Percentiles rank a stretch among this genome's conserved stretches.
phyloP scores from a whole-genome alignment of 1,284 basidiomycete genomes.

The Rhodotorula sp. region DNA sequence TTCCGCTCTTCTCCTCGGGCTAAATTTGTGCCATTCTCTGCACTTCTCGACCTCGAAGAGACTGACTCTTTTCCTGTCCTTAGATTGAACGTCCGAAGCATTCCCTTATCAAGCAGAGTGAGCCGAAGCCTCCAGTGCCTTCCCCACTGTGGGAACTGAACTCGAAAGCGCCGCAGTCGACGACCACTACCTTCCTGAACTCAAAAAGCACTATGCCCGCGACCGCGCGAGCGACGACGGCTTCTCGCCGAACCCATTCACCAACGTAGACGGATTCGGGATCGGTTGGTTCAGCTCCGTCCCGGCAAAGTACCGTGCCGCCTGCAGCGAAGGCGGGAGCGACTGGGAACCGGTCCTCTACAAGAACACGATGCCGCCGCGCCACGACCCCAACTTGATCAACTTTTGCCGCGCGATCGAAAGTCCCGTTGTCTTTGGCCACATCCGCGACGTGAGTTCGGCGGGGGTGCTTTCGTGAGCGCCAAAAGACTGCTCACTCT shows the following conservation, averaged over 20 bases:
- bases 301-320: background rate
- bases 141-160: background rate
- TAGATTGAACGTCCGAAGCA: constrained; percentile 14
- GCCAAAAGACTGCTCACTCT: background rate
- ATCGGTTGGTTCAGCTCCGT: constrained; percentile 13
- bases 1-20: too few species aligned
- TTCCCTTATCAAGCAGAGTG: constrained; percentile 24
- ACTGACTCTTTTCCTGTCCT: background rate
- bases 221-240: background rate
- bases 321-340: background rate
- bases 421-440: constrained; percentile 19
- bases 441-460: constrained; percentile 15
- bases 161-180: constrained; percentile 3
- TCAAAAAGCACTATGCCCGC: constrained; percentile 4
- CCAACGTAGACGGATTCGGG: constrained; percentile 28
- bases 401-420: background rate
- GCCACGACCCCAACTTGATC: constrained; percentile 11
- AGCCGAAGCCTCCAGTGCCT: background rate
- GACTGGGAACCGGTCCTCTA: constrained; percentile 2
- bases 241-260: constrained; percentile 1
- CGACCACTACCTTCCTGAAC: constrained; percentile 18
- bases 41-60: background rate
- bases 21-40: too few species aligned
- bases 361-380: background rate
- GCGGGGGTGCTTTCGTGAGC: background rate